These are phyloP conservation scores for Boletus mariae DNA, from an alignment of 1,284 basidiomycete genomes.

Conservation along the genomic window DNA sequence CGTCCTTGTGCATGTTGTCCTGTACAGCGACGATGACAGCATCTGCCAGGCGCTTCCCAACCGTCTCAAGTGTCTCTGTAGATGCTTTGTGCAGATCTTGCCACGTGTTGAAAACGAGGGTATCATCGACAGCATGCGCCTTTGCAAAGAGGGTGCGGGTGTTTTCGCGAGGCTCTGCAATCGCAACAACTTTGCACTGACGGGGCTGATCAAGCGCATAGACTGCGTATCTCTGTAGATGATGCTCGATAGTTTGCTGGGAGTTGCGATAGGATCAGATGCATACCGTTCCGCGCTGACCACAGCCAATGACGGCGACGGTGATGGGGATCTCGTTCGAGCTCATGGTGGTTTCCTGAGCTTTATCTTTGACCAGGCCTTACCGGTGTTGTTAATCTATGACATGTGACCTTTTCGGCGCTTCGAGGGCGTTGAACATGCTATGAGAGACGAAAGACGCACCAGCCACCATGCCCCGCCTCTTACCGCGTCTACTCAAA, in stretches of 20 bases:
- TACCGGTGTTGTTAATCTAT: slow-evolving; percentile 16
- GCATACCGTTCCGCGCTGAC: slow-evolving; percentile 70
- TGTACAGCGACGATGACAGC: slow-evolving; percentile 77
- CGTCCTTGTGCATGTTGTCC: slow-evolving; percentile 72
- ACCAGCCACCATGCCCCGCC: slow-evolving; percentile 51
- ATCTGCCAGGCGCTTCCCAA: slow-evolving; percentile 71
- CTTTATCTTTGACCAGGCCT: slow-evolving; percentile 33
- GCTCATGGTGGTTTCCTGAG: slow-evolving; percentile 17
- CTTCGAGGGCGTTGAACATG: not conserved
- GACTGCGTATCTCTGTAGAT: slow-evolving; percentile 58
- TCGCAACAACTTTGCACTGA: slow-evolving; percentile 71
- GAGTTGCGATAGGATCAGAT: not conserved
- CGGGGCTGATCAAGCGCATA: slow-evolving; percentile 63
- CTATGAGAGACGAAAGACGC: too few relatives aligned
- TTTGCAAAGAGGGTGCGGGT: slow-evolving; percentile 58
- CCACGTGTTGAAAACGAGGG: slow-evolving; percentile 72
- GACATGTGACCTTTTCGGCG: slow-evolving; percentile 18
- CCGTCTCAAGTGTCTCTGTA: slow-evolving; percentile 54
- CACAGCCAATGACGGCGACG: slow-evolving; percentile 67
- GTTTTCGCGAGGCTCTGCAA: slow-evolving; percentile 75
- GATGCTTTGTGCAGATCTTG: slow-evolving; percentile 66
- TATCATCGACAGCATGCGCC: slow-evolving; percentile 55
- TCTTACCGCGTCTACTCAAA: slow-evolving; percentile 58
- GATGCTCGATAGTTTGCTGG: not conserved
- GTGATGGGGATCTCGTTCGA: slow-evolving; percentile 38